These are phyloP conservation scores for Exophiala alcalophila DNA, from an alignment of 2,329 filamentous ascomycete genomes.

Conservation along the genomic window DNA sequence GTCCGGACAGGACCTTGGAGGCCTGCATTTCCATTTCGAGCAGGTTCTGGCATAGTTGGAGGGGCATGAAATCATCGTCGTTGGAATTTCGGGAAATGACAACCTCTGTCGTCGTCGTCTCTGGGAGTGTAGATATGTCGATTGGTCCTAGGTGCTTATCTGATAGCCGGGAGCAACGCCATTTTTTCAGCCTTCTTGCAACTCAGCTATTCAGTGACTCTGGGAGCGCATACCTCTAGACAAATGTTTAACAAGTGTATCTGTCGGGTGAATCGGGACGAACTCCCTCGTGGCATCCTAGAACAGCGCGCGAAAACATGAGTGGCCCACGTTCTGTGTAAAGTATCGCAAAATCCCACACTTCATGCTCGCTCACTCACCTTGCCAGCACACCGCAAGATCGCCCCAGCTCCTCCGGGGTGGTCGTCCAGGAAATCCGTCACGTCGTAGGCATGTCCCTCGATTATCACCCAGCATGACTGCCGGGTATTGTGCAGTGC, in stretches of 20 bases:
- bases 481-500: slow-evolving; percentile 79
- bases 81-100: not conserved
- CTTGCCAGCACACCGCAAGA: slow-evolving; percentile 76
- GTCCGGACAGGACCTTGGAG: not conserved
- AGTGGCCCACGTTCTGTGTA: no score
- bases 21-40: slow-evolving; percentile 14
- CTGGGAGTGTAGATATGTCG: slow-evolving; percentile 38
- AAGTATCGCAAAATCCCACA: not conserved
- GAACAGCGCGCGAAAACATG: no score
- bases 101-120: not conserved
- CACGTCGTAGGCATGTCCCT: slow-evolving; percentile 76
- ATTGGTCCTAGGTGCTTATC: slow-evolving; percentile 9
- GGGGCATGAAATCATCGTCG: not conserved
- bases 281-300: slow-evolving; percentile 63
- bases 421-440: slow-evolving; percentile 81
- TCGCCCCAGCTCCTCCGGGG: slow-evolving; percentile 81
- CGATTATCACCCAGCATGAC: slow-evolving; percentile 82
- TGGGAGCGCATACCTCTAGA: slow-evolving; percentile 45
- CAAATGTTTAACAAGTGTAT: slow-evolving; percentile 35
- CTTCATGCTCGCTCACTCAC: no score
- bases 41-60: slow-evolving; percentile 9
- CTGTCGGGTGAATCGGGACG: slow-evolving; percentile 18
- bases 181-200: slow-evolving; percentile 32
- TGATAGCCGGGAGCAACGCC: slow-evolving; percentile 15
- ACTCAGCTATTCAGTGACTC: slow-evolving; percentile 44